These are phyloP conservation scores for Sarocladium kiliense DNA, from an alignment of 2,329 filamentous ascomycete species.

Conservation along the genomic window DNA sequence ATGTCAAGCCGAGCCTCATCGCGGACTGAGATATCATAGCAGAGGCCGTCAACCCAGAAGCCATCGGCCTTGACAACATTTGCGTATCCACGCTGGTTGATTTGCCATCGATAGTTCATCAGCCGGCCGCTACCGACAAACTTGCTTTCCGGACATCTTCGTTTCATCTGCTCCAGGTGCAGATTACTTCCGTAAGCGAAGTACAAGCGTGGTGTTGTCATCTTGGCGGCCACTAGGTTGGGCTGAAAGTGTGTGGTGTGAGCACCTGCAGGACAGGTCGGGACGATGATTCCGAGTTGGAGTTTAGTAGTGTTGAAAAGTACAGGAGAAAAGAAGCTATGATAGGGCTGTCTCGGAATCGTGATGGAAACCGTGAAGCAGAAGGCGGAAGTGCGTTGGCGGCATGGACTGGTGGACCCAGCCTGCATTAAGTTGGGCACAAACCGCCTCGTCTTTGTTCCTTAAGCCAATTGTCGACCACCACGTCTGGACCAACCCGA, in stretches of 20 bases:
- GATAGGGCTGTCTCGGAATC: neutral
- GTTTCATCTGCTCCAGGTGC: conserved; percentile 38
- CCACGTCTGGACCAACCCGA: conserved; percentile 17
- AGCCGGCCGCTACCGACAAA: conserved; percentile 34
- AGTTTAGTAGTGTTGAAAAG: neutral
- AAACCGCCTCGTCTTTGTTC: conserved; percentile 12
- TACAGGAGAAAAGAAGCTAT: neutral
- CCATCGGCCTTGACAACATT: conserved; percentile 32
- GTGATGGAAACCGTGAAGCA: neutral
- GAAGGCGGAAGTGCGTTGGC: neutral
- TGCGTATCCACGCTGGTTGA: conserved; percentile 42
- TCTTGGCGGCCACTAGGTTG: neutral
- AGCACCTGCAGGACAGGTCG: conserved; percentile 1
- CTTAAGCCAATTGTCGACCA: conserved; percentile 16
- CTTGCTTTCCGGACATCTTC: conserved; percentile 34
- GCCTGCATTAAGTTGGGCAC: conserved; percentile 17
- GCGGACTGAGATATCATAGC: conserved; percentile 30
- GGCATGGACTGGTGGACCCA: conserved; percentile 5
- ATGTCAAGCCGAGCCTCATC: conserved; percentile 35
- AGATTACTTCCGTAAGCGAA: conserved; percentile 45
- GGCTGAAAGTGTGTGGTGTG: neutral
- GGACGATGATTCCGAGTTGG: neutral
- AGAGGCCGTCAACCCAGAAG: conserved; percentile 33
- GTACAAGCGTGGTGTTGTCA: conserved; percentile 28
- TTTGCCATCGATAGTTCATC: conserved; percentile 36